Percentiles rank a stretch among this genome's conserved stretches.
These are phyloP conservation scores for Candida oleophila DNA, from an alignment of 805 yeast genomes.

Conservation along the genomic window DNA sequence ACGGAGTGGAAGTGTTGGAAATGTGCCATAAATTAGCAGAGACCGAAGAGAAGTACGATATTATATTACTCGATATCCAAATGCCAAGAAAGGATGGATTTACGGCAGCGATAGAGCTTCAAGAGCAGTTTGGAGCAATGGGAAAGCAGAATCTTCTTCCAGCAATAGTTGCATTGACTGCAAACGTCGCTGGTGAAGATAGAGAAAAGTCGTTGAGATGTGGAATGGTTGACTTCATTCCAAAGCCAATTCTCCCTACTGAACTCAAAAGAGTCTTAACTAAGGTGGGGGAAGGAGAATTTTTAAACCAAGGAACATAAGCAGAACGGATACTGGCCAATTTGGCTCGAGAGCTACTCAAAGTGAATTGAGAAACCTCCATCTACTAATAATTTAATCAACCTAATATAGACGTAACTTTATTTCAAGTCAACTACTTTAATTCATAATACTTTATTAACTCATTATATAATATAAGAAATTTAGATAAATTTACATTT, in stretches of 20 bases:
- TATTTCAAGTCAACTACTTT: too few species aligned
- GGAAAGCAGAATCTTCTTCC: constrained; percentile 24
- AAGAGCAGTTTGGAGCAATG: constrained; percentile 23
- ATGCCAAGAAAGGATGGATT: constrained; percentile 59
- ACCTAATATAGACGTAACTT: too few species aligned
- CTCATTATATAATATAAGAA: too few species aligned
- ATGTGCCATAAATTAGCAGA: constrained; percentile 27
- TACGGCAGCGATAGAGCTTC: constrained; percentile 43
- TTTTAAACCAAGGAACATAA: not conserved
- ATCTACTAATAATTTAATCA: too few species aligned
- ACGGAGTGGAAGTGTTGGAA: constrained; percentile 46
- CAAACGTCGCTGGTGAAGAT: constrained; percentile 56
- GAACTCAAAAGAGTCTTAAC: constrained; percentile 38
- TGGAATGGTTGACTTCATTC: constrained; percentile 53
- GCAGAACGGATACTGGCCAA: not conserved
- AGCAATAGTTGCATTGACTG: constrained; percentile 47
- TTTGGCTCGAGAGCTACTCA: too few species aligned
- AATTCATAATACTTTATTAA: too few species aligned
- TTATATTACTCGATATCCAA: constrained; percentile 57
- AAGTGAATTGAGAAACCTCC: too few species aligned
- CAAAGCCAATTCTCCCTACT: constrained; percentile 53
- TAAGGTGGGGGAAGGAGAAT: constrained; percentile 11
- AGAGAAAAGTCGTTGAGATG: constrained; percentile 43
- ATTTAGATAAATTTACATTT: too few species aligned
- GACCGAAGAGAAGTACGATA: constrained; percentile 39